Base-by-base conservation (phyloP, 2,329 filamentous ascomycete species). In the Niveomyces coronatus region DNA sequence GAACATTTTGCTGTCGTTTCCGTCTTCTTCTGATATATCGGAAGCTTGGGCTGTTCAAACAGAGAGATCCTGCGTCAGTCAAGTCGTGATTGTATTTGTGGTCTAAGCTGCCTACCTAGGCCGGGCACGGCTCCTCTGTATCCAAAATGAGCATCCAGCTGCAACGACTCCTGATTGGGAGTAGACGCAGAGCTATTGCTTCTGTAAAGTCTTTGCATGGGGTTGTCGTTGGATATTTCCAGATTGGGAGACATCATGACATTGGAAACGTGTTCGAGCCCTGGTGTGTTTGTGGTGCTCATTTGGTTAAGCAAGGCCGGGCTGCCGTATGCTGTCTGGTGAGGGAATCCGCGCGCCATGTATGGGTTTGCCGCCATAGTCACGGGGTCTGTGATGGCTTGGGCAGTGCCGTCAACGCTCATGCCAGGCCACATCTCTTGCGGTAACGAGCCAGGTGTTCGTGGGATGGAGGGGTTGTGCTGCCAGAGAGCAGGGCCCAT, bases 371-470 rank as follows among this genome's bases (percentile, higher is more conserved):
- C 29, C 18, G 34, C 11, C 34, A 41, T 37, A 17, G 28, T 3
- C 2, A 35, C 26, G 24, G 23, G 16, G 9, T 41, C 39, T 9
- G 34, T 14, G 13, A 33, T 37, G 6, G 22, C 10, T 9, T 37
- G 29, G 11, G 13, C 5, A 19, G 34, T n/a, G 9, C 35, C 31
- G 13, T 39, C 31, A 7, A 35, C 30, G 19, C 31, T 22, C 36
- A 42, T 42, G 26, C 17, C 18, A 13, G 35, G 32, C 40, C 40
- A 42, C 31, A 42, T 39, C 9, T 42, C 40, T 5, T 38, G 35
- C 7, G 31, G 27, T n/a, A 39, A 22, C 23, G 35, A 33, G 34
- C 39, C 34, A 6, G 31, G 40, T 2, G 31, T 38, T 39, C 35
- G 31, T n/a, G 35, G 31, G 11, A 39, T 29, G 14, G 35, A 22